Evolutionary conservation across 192 early-diverging fungal genomes (phyloP).

Genomic region (Coemansia javaensis): DNA sequence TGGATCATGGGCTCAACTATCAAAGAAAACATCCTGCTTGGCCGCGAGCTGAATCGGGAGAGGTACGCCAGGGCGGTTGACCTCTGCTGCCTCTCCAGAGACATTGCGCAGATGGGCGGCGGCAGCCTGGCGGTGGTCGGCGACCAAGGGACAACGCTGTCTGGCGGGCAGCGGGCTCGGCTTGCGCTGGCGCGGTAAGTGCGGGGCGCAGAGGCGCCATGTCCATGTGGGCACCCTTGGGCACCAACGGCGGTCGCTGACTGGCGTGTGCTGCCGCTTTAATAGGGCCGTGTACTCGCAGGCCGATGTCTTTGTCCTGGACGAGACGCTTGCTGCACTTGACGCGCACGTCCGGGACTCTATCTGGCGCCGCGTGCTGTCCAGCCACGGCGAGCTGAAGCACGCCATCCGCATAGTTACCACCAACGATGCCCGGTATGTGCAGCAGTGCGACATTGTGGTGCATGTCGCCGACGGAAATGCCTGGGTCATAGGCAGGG

Average conservation of each 20-base stretch:
- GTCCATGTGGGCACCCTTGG: too few species aligned
- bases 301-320: constrained; percentile 72
- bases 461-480: constrained; percentile 40
- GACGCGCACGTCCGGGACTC: constrained; percentile 59
- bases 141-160: constrained; percentile 28
- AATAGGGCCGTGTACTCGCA: constrained; percentile 68
- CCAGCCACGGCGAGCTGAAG: constrained; percentile 13
- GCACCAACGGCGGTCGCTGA: too few species aligned
- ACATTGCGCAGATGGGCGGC: constrained; percentile 53
- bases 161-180: constrained; percentile 55
- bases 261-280: too few species aligned
- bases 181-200: constrained; percentile 55
- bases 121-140: constrained; percentile 58
- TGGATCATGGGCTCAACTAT: constrained; percentile 67
- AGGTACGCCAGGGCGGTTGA: constrained; percentile 54
- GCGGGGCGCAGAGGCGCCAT: too few species aligned
- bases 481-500: not conserved
- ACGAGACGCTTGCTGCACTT: constrained; percentile 76
- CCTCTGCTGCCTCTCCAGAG: constrained; percentile 58
- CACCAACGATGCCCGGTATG: constrained; percentile 48
- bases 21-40: constrained; percentile 73
- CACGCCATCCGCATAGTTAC: constrained; percentile 48
- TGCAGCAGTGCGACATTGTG: constrained; percentile 43
- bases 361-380: constrained; percentile 62
- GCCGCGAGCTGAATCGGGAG: constrained; percentile 44